Evolutionary conservation across 768 basidiomycete genomes (phyloP).

Genomic region (Artomyces pyxidatus): DNA sequence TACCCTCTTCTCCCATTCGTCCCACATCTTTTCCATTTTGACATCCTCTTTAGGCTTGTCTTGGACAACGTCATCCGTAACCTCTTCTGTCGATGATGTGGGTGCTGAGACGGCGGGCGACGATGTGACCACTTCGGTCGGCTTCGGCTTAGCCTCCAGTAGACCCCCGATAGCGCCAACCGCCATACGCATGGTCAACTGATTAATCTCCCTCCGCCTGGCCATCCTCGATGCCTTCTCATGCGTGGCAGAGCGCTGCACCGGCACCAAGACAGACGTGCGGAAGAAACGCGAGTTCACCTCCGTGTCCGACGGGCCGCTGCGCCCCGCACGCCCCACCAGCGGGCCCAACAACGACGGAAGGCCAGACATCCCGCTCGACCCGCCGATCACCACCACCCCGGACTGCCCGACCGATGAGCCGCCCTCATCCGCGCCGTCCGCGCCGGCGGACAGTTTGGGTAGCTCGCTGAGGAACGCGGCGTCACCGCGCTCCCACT

Average conservation of each 20-base stretch:
- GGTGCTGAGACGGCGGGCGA: neutral
- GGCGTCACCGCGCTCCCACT: conserved; percentile 63
- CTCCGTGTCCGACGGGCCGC: conserved; percentile 8
- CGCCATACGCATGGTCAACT: conserved; percentile 78
- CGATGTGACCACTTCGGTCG: conserved; percentile 9
- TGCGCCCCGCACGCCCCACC: conserved; percentile 17
- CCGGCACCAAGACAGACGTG: conserved; percentile 61
- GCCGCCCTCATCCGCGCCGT: conserved; percentile 25
- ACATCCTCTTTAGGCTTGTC: conserved; percentile 18
- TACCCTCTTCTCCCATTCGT: conserved; percentile 62
- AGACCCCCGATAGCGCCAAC: conserved; percentile 67
- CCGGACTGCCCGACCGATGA: conserved; percentile 23
- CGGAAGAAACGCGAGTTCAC: conserved; percentile 48
- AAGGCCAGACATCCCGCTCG: conserved; percentile 30
- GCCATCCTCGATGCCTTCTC: conserved; percentile 53
- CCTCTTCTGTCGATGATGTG: conserved; percentile 1
- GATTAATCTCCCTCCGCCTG: conserved; percentile 69
- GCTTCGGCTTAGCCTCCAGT: conserved; percentile 31
- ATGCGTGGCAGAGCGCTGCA: conserved; percentile 38
- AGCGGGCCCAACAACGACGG: conserved; percentile 23
- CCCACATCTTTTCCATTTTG: conserved; percentile 33
- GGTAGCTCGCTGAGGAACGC: conserved; percentile 59
- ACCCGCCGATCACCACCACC: conserved; percentile 41
- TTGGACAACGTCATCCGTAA: conserved; percentile 15
- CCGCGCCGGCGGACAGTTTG: conserved; percentile 30